A percentile compares a stretch with the other conserved stretches of the same genome.
These are phyloP conservation scores for Saccharum spontaneum DNA, from an alignment of 176 grass and related monocot species.

Conservation along the genomic window DNA sequence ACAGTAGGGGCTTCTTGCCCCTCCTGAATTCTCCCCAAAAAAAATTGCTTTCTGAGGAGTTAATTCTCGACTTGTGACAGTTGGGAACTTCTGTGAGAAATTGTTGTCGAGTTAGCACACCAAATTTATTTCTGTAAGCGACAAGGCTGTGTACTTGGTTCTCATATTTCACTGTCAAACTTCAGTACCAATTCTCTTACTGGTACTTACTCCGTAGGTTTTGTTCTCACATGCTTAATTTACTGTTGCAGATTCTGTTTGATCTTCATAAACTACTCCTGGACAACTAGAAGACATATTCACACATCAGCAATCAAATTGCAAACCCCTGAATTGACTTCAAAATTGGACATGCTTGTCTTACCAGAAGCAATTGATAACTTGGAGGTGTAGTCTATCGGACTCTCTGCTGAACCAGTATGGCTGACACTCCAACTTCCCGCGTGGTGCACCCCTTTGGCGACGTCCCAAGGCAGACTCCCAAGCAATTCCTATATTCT, in stretches of 20 bases:
- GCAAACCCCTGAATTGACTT: not conserved
- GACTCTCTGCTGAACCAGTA: constrained; percentile 12
- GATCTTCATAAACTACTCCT: not conserved
- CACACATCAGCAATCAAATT: constrained; percentile 2
- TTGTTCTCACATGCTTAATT: constrained; percentile 15
- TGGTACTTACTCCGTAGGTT: not conserved
- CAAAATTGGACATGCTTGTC: not conserved
- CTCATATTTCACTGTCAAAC: not conserved
- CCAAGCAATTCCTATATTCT: constrained; percentile 35
- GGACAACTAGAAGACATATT: not conserved
- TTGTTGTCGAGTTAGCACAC: not conserved
- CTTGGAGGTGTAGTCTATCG: constrained; percentile 8
- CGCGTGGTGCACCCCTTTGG: constrained; percentile 45
- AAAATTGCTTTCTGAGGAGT: not conserved
- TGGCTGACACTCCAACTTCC: constrained; percentile 50
- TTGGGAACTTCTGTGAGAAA: not conserved
- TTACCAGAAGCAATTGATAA: constrained; percentile 12
- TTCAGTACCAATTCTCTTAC: not conserved
- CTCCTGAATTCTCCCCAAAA: too few species aligned
- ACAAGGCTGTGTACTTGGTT: not conserved
- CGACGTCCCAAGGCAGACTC: constrained; percentile 34
- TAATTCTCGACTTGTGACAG: not conserved
- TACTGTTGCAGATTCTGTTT: constrained; percentile 37
- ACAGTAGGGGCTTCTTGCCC: too few species aligned
- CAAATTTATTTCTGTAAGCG: not conserved